Conservation (phyloP, 306 rosid species). For the Astragalus membranaceus region DNA sequence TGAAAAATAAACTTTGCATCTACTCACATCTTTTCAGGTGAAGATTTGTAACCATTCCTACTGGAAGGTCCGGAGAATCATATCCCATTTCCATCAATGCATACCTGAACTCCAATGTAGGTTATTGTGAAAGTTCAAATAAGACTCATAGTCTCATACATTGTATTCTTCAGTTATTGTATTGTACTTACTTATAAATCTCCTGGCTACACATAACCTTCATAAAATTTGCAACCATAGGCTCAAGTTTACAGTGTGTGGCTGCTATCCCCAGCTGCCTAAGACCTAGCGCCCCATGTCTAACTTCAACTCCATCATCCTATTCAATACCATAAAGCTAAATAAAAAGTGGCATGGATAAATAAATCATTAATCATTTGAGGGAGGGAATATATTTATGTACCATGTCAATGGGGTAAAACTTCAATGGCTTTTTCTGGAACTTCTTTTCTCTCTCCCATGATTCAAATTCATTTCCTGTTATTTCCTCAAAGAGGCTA, state of each 20-base stretch:
- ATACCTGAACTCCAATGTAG: conserved; percentile 36
- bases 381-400: not conserved
- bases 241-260: conserved; percentile 68
- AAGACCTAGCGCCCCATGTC: conserved; percentile 68
- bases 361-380: not conserved
- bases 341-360: not conserved
- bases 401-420: conserved; percentile 83
- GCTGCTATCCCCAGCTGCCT: conserved; percentile 64
- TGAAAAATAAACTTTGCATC: not conserved
- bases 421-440: conserved; percentile 64
- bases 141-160: not conserved
- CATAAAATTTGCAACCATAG: conserved; percentile 65
- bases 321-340: conserved; percentile 1
- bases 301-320: conserved; percentile 89
- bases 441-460: conserved; percentile 85
- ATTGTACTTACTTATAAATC: conserved; percentile 50
- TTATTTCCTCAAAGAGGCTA: conserved; percentile 65
- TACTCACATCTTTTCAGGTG: conserved; percentile 62
- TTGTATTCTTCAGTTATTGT: not conserved
- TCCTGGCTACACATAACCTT: conserved; percentile 76
- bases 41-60: conserved; percentile 59
- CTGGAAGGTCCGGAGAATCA: conserved; percentile 69
- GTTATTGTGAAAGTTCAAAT: not conserved
- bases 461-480: conserved; percentile 71
- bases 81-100: conserved; percentile 86